A percentile compares a stretch with the other conserved stretches of the same genome.
phyloP scores from a whole-genome alignment of 2,329 filamentous ascomycete species.

The Boeremia exigua region DNA sequence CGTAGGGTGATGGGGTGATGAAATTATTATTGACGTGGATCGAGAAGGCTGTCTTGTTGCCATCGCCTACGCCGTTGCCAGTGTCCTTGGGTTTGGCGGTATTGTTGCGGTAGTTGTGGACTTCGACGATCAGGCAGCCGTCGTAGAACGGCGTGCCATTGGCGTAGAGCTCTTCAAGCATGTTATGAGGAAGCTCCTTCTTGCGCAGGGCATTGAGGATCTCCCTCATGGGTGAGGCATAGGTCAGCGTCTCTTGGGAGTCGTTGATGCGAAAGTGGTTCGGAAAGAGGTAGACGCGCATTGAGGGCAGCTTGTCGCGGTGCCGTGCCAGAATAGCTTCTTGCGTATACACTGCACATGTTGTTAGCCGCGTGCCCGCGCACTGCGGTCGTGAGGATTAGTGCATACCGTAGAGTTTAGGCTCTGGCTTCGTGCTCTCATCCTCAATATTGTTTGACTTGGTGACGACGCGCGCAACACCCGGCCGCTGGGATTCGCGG shows the following conservation, averaged over 20 bases:
- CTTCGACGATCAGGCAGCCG: constrained; percentile 86
- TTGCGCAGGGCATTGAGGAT: constrained; percentile 77
- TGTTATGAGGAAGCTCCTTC: constrained; percentile 85
- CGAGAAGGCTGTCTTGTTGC: constrained; percentile 72
- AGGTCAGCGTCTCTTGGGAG: constrained; percentile 89
- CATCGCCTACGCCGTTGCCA: constrained; percentile 58
- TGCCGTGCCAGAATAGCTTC: constrained; percentile 85
- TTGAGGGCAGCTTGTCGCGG: constrained; percentile 73
- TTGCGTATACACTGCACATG: constrained; percentile 69
- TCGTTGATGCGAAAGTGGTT: constrained; percentile 84
- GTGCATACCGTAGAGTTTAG: constrained; percentile 41
- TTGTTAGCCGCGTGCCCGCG: constrained; percentile 17
- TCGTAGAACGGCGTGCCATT: constrained; percentile 85
- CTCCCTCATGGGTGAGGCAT: constrained; percentile 88
- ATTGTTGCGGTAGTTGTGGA: constrained; percentile 85
- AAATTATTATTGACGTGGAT: constrained; percentile 93
- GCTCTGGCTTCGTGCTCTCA: constrained; percentile 35
- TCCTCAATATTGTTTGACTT: constrained; percentile 39
- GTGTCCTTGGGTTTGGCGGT: constrained; percentile 62
- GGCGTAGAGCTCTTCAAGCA: constrained; percentile 77
- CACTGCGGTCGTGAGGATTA: background rate
- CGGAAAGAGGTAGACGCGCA: constrained; percentile 84
- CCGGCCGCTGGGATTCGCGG: constrained; percentile 52
- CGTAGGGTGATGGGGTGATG: constrained; percentile 86
- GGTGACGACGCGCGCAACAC: constrained; percentile 35